Base-by-base conservation (phyloP, 163 green algal genomes). In the Chlamydomonas reinhardtii region DNA sequence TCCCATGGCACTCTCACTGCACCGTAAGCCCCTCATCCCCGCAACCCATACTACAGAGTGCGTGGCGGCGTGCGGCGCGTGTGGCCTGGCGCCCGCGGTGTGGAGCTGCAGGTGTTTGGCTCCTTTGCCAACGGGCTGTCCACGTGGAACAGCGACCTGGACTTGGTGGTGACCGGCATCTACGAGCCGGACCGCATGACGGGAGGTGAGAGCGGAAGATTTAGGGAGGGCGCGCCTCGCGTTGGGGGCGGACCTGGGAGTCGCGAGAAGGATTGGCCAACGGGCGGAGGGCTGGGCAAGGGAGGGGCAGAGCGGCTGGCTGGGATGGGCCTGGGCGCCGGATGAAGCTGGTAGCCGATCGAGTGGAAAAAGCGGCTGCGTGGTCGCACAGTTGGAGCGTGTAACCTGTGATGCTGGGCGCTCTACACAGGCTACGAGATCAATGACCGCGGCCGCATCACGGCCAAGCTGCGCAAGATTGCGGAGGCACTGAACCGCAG, bases 111-210 rank as follows among this genome's bases (percentile, higher is more conserved):
- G 82, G 88, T 93, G 59, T 94, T 94, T 84, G 92, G 92, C 69
- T 88, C 62, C 31, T 94, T 92, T 75, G 92, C 88, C 35, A 94
- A 89, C 70, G 92, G 92, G 0, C 82, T 93, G 48, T 91, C 83
- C 61, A 93, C 89, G 0, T 94, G 90, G 90, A 89, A 87, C 64
- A 85, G 69, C 37, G 92, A 94, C 54, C 82, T 94, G 52, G 92
- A 94, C 64, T 24, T 94, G 29, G 89, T 93, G 6, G 82, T 94
- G 14, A 93, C 89, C n/a, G 92, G 92, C 0, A 34, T 94, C 19
- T 87, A 86, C 27, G 86, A 90, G 71, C 92, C 92, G 22, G 80
- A 88, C 78, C 76, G 82, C 15, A 22, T 79, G 5, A 90, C 88
- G 25, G 91, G 91, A 20, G 74, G 84, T 89, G 73, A 82, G 81